Percentiles rank a stretch among this genome's conserved stretches.
phyloP scores from a whole-genome alignment of 345 rosid genomes.

The Eucalyptus guilfoylei region DNA sequence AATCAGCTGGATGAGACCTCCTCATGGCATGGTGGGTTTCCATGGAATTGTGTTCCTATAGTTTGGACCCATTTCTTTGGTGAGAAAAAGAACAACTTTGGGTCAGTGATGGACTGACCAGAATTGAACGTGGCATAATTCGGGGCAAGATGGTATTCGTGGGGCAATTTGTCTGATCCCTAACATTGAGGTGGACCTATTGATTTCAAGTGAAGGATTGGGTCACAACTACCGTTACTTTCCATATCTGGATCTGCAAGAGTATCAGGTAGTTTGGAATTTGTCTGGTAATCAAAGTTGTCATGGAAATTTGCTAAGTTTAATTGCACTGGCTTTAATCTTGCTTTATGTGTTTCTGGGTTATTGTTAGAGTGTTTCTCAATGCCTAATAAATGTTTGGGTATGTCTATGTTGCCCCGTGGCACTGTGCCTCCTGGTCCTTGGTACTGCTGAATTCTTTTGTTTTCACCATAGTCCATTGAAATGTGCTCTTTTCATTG shows the following conservation, averaged over 20 bases:
- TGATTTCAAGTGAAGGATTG: background rate
- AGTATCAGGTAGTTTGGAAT: background rate
- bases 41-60: background rate
- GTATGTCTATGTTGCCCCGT: background rate
- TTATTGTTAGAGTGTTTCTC: background rate
- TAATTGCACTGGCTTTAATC: background rate
- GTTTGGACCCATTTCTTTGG: background rate
- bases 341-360: background rate
- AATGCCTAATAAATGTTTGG: background rate
- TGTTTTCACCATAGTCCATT: background rate
- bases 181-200: background rate
- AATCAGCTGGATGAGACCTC: background rate
- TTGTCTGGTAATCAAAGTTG: background rate
- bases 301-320: background rate
- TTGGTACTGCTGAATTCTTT: background rate
- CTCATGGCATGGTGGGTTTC: background rate
- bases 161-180: background rate
- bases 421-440: background rate
- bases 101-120: background rate
- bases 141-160: background rate
- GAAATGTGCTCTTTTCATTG: background rate
- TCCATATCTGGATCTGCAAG: background rate
- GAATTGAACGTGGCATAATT: background rate
- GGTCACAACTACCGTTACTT: background rate
- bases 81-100: background rate